Base-by-base conservation (phyloP, 345 rosid species). In the Murraya paniculata region DNA sequence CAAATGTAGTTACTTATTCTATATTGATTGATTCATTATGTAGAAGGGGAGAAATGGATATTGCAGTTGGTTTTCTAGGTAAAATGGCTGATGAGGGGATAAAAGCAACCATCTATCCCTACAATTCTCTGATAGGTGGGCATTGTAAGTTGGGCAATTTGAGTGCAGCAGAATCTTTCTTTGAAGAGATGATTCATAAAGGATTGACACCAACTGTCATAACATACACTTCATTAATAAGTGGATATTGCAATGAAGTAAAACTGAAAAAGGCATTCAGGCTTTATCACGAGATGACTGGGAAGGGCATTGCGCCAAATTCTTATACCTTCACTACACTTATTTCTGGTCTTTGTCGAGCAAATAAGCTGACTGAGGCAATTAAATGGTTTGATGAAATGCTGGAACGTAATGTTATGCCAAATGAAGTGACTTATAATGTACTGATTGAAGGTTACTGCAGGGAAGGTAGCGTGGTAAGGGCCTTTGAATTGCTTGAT, bases 351-450 rank as follows among this genome's bases (percentile, higher is more conserved):
- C 93, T 94, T 41, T 92, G 90, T 77, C 89, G 78, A 64, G 89
- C 82, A 70, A 84, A 90, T 80, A 81, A 45, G 89, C 68, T 89
- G 82, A 14, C 71, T 57, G 94, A 92, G 79, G 99, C 97, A 9
- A 80, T 73, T 70, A 82, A 80, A 64, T 80, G 86, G 78, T 91
- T 91, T 62, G 82, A 83, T 33, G 90, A 91, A 83, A 96, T 96
- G 99, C 81, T 75, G 59, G 88, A 77, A 36, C 77, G 83, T 72
- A 84, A 85, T 7, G 38, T 94, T 69, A 59, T 80, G 82, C 99
- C 98, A 72, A 96, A 85, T 81, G 92, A 82, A 81, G 91, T 96
- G 75, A 90, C 96, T 8, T 96, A 91, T 78, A 96, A 96, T 82
- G 91, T 92, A 75, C 76, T 96, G 88, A 94, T 96, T 6, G 97